Base-by-base conservation (phyloP, 306 rosid genomes). In the Abrus pulchellus region DNA sequence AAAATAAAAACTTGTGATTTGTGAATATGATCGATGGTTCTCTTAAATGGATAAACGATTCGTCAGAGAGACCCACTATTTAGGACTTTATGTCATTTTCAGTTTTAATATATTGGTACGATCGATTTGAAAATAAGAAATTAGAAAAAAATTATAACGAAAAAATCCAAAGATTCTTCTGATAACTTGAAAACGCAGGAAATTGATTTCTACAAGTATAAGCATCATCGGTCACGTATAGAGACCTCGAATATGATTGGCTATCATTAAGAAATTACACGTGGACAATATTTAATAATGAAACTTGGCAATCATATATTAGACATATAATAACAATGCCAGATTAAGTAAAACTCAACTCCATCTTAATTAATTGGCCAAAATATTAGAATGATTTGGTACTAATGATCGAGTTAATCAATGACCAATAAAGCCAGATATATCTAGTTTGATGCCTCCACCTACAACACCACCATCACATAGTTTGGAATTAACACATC, bases 121-220 rank as follows among this genome's bases (percentile, higher is more conserved):
- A 55, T 47, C 3, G 5, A 67, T 32, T 80, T 75, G 62, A 43
- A 82, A 86, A 65, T 43, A 79, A 14, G 28, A 45, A 13, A 3
- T 55, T 5, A 5, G 13, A 20, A 28, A 48, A 71, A 10, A 45
- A 29, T 44, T 30, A 71, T 48, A 9, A 57, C 13, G 55, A 77
- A 76, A 78, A 82, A 75, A 74, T 88, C 85, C 47, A 62, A 88
- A 87, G 90, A 90, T 88, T 90, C 92, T 85, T 74, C 49, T 84
- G 91, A 89, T 90, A 82, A 84, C 94, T 94, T 94, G 88, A 86
- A 88, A 81, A 78, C 52, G 82, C 86, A 83, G 96, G 97, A 94
- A 87, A 90, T 88, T 89, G 97, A 84, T 88, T 94, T 88, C 91
- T 89, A 86, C 97, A 90, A 94, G 97, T 83, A 92, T 86, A 85